A percentile compares a stretch with the other conserved stretches of the same genome.
These are phyloP conservation scores for Cydonia oblonga DNA, from an alignment of 331 rosid species.

Conservation along the genomic window DNA sequence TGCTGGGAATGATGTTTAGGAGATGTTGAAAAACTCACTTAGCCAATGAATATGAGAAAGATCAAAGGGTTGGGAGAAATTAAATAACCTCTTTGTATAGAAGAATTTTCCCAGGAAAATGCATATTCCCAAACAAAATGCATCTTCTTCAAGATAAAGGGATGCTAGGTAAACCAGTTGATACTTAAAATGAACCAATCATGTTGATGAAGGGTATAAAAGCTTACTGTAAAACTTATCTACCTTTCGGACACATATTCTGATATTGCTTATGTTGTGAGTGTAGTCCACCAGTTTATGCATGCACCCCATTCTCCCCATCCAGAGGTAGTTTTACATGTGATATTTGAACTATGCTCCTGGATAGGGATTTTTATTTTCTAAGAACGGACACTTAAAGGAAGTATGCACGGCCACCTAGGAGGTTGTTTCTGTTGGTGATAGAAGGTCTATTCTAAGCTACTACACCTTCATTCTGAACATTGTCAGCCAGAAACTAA, in stretches of 20 bases:
- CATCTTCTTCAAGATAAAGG: no score
- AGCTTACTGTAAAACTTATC: not conserved
- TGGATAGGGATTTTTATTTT: not conserved
- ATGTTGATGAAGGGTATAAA: not conserved
- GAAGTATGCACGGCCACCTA: not conserved
- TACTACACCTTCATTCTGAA: not conserved
- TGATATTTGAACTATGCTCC: not conserved
- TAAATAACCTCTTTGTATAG: not conserved
- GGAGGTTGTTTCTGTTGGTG: not conserved
- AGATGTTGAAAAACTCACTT: not conserved
- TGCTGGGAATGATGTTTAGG: not conserved
- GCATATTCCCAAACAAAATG: not conserved
- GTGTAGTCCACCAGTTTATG: not conserved
- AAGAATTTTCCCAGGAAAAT: not conserved
- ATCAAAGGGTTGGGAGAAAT: not conserved
- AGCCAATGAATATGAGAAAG: not conserved
- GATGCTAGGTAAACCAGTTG: no score
- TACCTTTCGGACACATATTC: not conserved
- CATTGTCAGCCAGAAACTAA: not conserved
- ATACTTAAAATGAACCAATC: no score
- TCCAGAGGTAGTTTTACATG: not conserved
- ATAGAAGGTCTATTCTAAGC: not conserved
- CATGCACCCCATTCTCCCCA: not conserved
- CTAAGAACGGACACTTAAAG: not conserved
- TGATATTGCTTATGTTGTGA: not conserved